A percentile compares a stretch with the other conserved stretches of the same genome.
phyloP scores from a whole-genome alignment of 2,329 filamentous ascomycete genomes.

The Rhinocladiella similis region DNA sequence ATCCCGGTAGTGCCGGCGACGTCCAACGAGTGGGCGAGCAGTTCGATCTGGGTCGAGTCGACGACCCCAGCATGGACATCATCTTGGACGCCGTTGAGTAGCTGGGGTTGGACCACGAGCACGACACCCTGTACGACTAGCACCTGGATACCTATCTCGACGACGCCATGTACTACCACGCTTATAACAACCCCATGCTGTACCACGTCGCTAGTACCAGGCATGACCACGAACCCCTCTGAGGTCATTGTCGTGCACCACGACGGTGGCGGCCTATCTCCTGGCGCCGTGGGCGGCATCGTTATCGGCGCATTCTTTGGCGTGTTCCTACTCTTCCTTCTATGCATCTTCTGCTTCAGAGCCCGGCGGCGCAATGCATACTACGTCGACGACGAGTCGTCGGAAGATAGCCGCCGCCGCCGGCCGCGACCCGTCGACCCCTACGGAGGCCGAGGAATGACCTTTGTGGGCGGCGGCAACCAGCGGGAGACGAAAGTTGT shows the following conservation, averaged over 20 bases:
- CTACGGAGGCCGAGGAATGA: conserved; percentile 17
- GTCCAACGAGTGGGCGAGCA: neutral
- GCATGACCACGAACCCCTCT: conserved; percentile 10
- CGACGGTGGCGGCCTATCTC: conserved; percentile 14
- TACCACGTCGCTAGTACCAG: neutral
- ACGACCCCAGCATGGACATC: neutral
- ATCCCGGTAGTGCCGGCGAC: neutral
- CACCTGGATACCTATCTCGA: neutral
- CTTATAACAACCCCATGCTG: conserved; percentile 2
- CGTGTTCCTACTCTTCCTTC: conserved; percentile 18
- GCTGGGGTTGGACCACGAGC: neutral
- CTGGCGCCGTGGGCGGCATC: conserved; percentile 21
- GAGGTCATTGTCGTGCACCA: conserved; percentile 13
- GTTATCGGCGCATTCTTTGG: conserved; percentile 25
- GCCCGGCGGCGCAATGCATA: neutral
- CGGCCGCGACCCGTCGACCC: conserved; percentile 14
- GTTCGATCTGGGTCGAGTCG: neutral
- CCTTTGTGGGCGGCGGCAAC: conserved; percentile 23
- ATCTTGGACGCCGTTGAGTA: neutral
- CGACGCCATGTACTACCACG: conserved; percentile 10
- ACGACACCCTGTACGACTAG: neutral
- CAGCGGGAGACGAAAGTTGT: conserved; percentile 21
- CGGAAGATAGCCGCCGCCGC: conserved; percentile 5
- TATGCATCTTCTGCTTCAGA: conserved; percentile 21
- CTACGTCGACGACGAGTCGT: conserved; percentile 6